Evolutionary conservation across 129 eudicot genomes (phyloP).

Genomic region (Apium graveolens): DNA sequence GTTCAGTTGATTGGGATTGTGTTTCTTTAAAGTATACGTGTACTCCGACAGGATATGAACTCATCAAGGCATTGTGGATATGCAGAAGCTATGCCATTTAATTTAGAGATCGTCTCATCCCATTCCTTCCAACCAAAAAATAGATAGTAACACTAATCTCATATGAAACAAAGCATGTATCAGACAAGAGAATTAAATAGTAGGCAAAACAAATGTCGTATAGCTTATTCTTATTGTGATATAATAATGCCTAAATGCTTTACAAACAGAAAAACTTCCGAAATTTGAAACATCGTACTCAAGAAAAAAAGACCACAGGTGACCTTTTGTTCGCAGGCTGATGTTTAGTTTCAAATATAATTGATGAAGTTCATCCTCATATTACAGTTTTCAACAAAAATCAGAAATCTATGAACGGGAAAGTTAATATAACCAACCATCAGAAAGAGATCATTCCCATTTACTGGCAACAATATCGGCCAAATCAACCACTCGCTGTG

Average conservation of each 20-base stretch:
- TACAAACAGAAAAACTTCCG: slow-evolving; percentile 7
- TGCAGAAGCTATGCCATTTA: too few species aligned
- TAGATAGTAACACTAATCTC: background rate
- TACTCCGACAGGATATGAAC: too few species aligned
- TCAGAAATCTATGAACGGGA: slow-evolving; percentile 1
- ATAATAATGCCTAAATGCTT: background rate
- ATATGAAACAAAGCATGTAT: background rate
- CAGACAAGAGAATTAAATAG: background rate
- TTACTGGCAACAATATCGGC: slow-evolving; percentile 85
- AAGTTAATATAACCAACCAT: slow-evolving; percentile 1
- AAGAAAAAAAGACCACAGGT: background rate
- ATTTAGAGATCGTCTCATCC: too few species aligned
- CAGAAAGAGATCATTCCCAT: slow-evolving; percentile 31
- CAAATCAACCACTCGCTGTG: slow-evolving; percentile 94
- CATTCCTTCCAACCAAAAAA: too few species aligned
- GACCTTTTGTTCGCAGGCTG: slow-evolving; percentile 1
- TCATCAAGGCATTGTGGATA: too few species aligned
- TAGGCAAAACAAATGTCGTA: background rate
- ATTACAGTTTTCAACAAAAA: slow-evolving; percentile 10
- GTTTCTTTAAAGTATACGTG: too few species aligned
- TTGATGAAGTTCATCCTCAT: background rate
- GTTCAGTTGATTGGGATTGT: too few species aligned
- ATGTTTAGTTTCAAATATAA: slow-evolving; percentile 5
- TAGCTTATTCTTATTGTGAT: background rate
- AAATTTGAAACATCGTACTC: slow-evolving; percentile 9